Conservation (phyloP, 164 flowering plant genomes). For the Warburgia ugandensis region DNA sequence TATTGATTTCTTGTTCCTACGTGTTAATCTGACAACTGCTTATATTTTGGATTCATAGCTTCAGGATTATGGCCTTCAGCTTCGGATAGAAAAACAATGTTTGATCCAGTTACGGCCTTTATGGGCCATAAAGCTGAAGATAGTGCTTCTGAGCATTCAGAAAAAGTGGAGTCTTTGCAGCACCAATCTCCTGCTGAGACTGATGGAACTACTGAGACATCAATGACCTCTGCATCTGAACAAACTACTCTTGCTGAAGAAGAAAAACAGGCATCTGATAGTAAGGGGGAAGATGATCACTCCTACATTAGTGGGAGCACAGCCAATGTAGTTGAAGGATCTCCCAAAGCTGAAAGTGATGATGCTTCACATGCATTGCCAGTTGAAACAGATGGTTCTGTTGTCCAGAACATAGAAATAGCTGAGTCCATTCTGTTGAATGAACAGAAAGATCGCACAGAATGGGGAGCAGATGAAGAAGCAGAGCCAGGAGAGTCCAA, state of each 20-base stretch:
- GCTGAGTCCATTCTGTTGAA: constrained; percentile 14
- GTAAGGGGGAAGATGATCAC: constrained; percentile 18
- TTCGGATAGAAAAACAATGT: constrained; percentile 56
- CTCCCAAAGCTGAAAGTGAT: constrained; percentile 25
- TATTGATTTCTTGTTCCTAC: too few species aligned
- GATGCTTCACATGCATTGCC: constrained; percentile 1
- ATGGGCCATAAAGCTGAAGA: constrained; percentile 71
- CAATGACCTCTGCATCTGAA: constrained; percentile 16
- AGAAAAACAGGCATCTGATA: constrained; percentile 22
- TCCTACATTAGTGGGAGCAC: constrained; percentile 14
- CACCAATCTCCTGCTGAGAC: constrained; percentile 16
- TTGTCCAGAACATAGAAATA: constrained; percentile 20
- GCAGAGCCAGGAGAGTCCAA: constrained; percentile 24
- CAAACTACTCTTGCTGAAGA: constrained; percentile 25
- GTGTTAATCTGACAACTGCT: constrained; percentile 1
- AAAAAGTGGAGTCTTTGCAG: constrained; percentile 21
- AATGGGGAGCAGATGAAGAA: constrained; percentile 20
- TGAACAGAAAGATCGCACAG: constrained; percentile 22
- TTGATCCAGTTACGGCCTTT: constrained; percentile 77
- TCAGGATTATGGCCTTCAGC: constrained; percentile 64
- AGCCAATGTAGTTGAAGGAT: constrained; percentile 8
- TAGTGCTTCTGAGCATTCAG: constrained; percentile 27
- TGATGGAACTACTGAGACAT: constrained; percentile 21
- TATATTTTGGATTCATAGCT: constrained; percentile 25
- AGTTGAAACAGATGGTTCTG: constrained; percentile 22